Evolutionary conservation across 495 filamentous ascomycete genomes (phyloP).

Genomic region (Cryomyces minteri): DNA sequence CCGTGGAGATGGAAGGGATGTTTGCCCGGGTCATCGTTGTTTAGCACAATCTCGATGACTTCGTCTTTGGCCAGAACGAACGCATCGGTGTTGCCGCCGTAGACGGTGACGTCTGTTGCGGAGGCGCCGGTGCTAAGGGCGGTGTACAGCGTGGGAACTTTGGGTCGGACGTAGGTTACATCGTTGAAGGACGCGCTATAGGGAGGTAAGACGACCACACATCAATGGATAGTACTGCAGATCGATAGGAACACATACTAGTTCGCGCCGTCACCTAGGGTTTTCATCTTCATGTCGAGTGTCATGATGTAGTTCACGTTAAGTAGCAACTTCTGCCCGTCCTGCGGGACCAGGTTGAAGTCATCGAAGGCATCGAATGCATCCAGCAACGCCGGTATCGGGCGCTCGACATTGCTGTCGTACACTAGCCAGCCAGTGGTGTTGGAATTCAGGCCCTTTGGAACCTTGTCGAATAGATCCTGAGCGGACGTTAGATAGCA

Average conservation of each 20-base stretch:
- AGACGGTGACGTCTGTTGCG: slow-evolving; percentile 45
- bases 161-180: slow-evolving; percentile 53
- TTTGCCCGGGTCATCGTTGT: slow-evolving; percentile 54
- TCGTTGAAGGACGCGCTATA: slow-evolving; percentile 58
- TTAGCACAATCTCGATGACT: slow-evolving; percentile 60
- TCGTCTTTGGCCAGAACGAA: slow-evolving; percentile 48
- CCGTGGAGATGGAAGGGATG: slow-evolving; percentile 88
- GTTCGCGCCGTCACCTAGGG: slow-evolving; percentile 53
- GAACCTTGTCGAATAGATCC: slow-evolving; percentile 52
- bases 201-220: background rate
- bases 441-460: slow-evolving; percentile 49
- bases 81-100: slow-evolving; percentile 54
- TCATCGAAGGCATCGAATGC: slow-evolving; percentile 56
- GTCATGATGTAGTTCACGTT: slow-evolving; percentile 40
- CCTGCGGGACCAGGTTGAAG: slow-evolving; percentile 44
- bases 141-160: slow-evolving; percentile 67
- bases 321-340: slow-evolving; percentile 34
- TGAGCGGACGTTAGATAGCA: slow-evolving; percentile 11
- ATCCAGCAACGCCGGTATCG: slow-evolving; percentile 33
- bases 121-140: slow-evolving; percentile 43
- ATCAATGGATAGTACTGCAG: background rate
- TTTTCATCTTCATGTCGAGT: slow-evolving; percentile 52
- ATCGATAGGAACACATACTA: slow-evolving; percentile 29
- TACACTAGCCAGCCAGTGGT: slow-evolving; percentile 69
- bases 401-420: slow-evolving; percentile 37